Evolutionary conservation across 1,284 basidiomycete genomes (phyloP).

Genomic region (Cryptococcus sp.): DNA sequence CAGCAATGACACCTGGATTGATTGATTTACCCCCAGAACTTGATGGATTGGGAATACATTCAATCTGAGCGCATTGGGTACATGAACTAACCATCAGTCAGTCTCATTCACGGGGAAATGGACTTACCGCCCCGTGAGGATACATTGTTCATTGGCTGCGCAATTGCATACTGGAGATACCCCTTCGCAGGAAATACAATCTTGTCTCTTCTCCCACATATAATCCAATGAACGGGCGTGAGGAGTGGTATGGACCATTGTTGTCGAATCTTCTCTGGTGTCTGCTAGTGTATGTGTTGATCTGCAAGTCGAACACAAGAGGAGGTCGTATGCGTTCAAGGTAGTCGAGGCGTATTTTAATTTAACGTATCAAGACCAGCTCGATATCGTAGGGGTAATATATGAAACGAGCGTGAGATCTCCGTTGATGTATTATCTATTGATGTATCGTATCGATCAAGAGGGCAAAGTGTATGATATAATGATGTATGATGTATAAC

Average conservation of each 20-base stretch:
- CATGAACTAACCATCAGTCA: constrained; percentile 30
- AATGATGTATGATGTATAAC: too few relatives aligned
- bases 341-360: background rate
- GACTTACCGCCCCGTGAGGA: constrained; percentile 38
- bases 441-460: too few relatives aligned
- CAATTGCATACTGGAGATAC: constrained; percentile 39
- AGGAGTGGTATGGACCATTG: too few relatives aligned
- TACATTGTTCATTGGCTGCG: constrained; percentile 32
- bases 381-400: background rate
- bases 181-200: constrained; percentile 34
- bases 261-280: too few relatives aligned
- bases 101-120: background rate
- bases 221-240: too few relatives aligned
- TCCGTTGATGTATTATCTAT: too few relatives aligned
- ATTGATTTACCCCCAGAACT: constrained; percentile 16
- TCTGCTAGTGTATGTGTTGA: too few relatives aligned
- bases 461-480: too few relatives aligned
- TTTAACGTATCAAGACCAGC: background rate
- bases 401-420: background rate
- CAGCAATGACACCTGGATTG: constrained; percentile 47
- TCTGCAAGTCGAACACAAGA: too few relatives aligned
- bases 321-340: background rate
- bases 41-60: constrained; percentile 30
- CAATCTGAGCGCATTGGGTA: constrained; percentile 37
- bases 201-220: constrained; percentile 7